A percentile compares a stretch with the other conserved stretches of the same genome.
Evolutionary conservation across 768 basidiomycete species (phyloP).

Genomic region (Leucocoprinus sp.): DNA sequence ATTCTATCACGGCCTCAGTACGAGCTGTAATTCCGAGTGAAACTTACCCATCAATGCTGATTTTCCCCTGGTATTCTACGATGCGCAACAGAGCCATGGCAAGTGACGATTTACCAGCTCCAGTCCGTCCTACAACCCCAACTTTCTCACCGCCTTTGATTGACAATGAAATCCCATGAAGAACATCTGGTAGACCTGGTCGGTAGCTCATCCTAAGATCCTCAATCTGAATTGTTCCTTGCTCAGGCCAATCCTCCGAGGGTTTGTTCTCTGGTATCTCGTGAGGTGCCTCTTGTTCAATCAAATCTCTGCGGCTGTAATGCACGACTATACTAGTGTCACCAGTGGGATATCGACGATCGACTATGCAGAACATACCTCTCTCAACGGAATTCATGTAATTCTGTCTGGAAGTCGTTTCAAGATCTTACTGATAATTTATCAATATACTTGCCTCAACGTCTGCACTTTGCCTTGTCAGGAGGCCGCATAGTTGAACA

Average conservation of each 20-base stretch:
- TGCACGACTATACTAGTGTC: slow-evolving; percentile 33
- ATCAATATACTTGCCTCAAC: slow-evolving; percentile 39
- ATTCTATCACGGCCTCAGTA: slow-evolving; percentile 23
- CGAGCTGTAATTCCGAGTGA: no score
- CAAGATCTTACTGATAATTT: neutral
- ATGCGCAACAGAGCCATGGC: slow-evolving; percentile 61
- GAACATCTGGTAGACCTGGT: slow-evolving; percentile 61
- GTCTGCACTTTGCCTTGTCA: slow-evolving; percentile 56
- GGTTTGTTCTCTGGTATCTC: slow-evolving; percentile 50
- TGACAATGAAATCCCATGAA: slow-evolving; percentile 54
- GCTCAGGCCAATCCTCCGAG: slow-evolving; percentile 50
- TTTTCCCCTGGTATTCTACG: slow-evolving; percentile 58
- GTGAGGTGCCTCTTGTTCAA: slow-evolving; percentile 59
- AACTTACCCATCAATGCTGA: slow-evolving; percentile 53
- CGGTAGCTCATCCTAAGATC: slow-evolving; percentile 57
- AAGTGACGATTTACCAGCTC: slow-evolving; percentile 55
- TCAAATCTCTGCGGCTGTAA: slow-evolving; percentile 41
- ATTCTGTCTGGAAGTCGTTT: slow-evolving; percentile 29
- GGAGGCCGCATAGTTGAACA: slow-evolving; percentile 43
- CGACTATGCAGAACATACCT: slow-evolving; percentile 20
- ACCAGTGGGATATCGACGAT: neutral
- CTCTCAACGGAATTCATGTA: slow-evolving; percentile 63
- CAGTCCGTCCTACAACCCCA: slow-evolving; percentile 62
- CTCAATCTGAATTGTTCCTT: slow-evolving; percentile 55
- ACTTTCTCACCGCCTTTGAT: slow-evolving; percentile 67